phyloP scores from a whole-genome alignment of 2,329 filamentous ascomycete species.

The Venturia asperata region DNA sequence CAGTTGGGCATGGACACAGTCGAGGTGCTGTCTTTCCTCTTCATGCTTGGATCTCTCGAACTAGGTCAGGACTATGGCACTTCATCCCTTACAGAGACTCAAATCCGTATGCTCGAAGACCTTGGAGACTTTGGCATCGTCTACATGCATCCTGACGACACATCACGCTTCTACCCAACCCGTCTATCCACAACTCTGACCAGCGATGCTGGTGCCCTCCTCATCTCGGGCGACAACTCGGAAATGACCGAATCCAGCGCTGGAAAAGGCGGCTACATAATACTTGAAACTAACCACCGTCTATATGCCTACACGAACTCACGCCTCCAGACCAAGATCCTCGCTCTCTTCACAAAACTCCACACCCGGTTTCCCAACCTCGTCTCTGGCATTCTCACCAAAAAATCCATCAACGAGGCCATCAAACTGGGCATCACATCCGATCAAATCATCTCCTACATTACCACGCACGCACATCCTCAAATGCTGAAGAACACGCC shows the following conservation, averaged over 20 bases:
- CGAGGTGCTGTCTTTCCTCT: conserved; percentile 92
- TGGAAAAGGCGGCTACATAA: conserved; percentile 63
- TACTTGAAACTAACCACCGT: conserved; percentile 96
- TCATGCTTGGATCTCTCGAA: conserved; percentile 88
- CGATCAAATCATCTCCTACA: conserved; percentile 90
- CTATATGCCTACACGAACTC: conserved; percentile 95
- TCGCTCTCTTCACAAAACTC: conserved; percentile 81
- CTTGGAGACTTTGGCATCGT: conserved; percentile 90
- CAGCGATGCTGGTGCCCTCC: conserved; percentile 62
- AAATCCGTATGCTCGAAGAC: conserved; percentile 81
- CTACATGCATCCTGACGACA: conserved; percentile 49
- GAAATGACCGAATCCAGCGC: conserved; percentile 27
- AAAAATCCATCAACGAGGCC: conserved; percentile 78
- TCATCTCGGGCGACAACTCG: conserved; percentile 51
- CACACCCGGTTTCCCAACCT: conserved; percentile 91
- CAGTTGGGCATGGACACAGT: conserved; percentile 72
- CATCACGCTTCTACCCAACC: conserved; percentile 71
- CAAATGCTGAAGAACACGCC: conserved; percentile 76
- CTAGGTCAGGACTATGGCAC: conserved; percentile 89
- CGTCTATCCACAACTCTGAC: conserved; percentile 91
- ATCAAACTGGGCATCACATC: conserved; percentile 87
- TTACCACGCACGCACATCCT: conserved; percentile 86
- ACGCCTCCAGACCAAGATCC: conserved; percentile 86
- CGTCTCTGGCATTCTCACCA: conserved; percentile 83
- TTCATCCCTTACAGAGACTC: conserved; percentile 69